Evolutionary conservation across 208 protist genomes (phyloP), one percentile per base, ranked within the genome.

Genomic region (Wallacemonas rigidus): DNA sequence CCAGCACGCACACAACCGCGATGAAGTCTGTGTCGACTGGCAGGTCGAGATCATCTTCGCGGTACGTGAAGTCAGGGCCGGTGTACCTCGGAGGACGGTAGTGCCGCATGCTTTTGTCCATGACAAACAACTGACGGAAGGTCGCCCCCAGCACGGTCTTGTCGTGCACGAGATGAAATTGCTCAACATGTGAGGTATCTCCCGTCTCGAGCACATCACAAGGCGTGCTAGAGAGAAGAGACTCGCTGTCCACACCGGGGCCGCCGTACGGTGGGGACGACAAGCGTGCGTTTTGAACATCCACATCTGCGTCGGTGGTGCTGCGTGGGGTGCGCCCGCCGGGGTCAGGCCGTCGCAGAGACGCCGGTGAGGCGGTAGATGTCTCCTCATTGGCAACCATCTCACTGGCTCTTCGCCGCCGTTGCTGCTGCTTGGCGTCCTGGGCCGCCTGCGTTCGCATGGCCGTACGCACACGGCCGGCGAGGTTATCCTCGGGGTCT

Each of bases 1-100:
- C 51, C 60, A 65, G 60, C 0, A 65, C 43, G 2, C 60, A 51
- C 40, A 65, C 60, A 3, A 51, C 60, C 15, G 60, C 60, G 8
- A 51, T 17, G 51, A 65, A 65, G 60, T 65, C 60, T 15, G 60
- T 65, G 40, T 65, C 60, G 3, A 65, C 60, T 5, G 60, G 60
- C 6, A 65, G 60, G 17, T 65, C 60, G 7, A 65, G 60, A 12
- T 65, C 60, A 36, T 65, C 60, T 17, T 65, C 60, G 60, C 60
- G 60, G 41, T 65, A 65, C 41, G 60, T 65, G 43, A 65, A 65
- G 51, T 65, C 60, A 7, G 60, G 60, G 4, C 60, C 60, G 3
- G 7, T 7, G 60, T 65, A 65, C 41, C 17, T 6, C 4, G 60
- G 60, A 14, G 60, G 60, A 50, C 60, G 60, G 41, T 65, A 65